Percentiles rank a stretch among this genome's conserved stretches.
These are phyloP conservation scores for Leishmania turanica DNA, from an alignment of 208 protist species.

Conservation along the genomic window DNA sequence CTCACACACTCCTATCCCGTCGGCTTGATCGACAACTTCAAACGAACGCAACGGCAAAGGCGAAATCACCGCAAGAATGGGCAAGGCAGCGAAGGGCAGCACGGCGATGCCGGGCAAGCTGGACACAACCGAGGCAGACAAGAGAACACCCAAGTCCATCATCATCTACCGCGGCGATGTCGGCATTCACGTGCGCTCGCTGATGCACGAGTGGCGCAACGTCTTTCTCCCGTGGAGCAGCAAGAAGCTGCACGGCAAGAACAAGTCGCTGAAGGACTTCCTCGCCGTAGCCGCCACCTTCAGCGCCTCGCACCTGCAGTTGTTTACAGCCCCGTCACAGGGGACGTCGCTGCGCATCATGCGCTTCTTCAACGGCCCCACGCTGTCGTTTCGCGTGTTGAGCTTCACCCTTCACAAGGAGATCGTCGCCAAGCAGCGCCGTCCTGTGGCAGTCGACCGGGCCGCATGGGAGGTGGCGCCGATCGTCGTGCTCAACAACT, in stretches of 20 bases:
- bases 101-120: conserved; percentile 63
- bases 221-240: conserved; percentile 92
- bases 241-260: conserved; percentile 88
- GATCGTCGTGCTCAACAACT: conserved; percentile 93
- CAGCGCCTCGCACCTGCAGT: conserved; percentile 85
- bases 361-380: conserved; percentile 91
- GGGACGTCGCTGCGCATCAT: conserved; percentile 91
- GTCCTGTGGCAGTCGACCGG: conserved; percentile 52
- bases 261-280: conserved; percentile 92
- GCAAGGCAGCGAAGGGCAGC: conserved; percentile 18
- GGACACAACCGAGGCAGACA: conserved; percentile 89
- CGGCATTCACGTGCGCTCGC: conserved; percentile 66
- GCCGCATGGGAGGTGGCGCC: conserved; percentile 85
- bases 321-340: conserved; percentile 82
- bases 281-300: conserved; percentile 78
- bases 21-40: neutral
- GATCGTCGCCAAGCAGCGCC: conserved; percentile 76
- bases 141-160: conserved; percentile 89
- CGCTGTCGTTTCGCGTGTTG: conserved; percentile 86
- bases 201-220: conserved; percentile 92
- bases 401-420: conserved; percentile 89
- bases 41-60: neutral
- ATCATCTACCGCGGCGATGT: conserved; percentile 92
- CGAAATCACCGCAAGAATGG: conserved; percentile 13
- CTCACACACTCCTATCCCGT: neutral